A percentile compares a stretch with the other conserved stretches of the same genome.
Conservation (phyloP, 352 stramenopile genomes). For the Elongisporangium undulatum region DNA sequence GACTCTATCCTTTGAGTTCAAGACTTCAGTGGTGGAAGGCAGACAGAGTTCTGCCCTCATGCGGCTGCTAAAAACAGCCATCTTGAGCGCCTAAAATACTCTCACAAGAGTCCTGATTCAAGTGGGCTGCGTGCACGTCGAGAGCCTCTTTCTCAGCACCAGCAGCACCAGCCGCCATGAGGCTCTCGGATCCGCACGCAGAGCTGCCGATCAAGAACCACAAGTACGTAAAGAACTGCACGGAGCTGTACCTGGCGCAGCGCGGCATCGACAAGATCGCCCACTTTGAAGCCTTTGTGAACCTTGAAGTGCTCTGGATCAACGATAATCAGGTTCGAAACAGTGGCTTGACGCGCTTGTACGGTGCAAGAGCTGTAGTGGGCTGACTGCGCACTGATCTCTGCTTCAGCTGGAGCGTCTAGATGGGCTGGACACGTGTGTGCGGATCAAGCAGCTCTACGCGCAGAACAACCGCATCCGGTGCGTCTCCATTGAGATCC, state of each 20-base stretch:
- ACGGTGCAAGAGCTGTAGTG: background rate
- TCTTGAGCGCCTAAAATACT: conserved; percentile 1
- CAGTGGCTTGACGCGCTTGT: background rate
- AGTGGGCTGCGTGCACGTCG: background rate
- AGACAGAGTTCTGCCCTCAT: background rate
- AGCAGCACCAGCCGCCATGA: conserved; percentile 14
- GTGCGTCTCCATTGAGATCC: conserved; percentile 9
- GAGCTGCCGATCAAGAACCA: conserved; percentile 86
- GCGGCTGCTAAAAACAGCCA: conserved; percentile 3
- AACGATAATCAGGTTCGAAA: conserved; percentile 74
- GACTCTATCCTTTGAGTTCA: background rate
- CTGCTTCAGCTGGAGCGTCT: conserved; percentile 43
- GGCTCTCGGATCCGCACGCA: conserved; percentile 58
- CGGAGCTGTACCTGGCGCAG: conserved; percentile 78
- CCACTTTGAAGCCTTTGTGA: conserved; percentile 86
- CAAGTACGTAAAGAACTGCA: conserved; percentile 90
- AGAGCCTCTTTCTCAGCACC: conserved; percentile 4
- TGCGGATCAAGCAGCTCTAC: conserved; percentile 88
- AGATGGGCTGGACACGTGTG: conserved; percentile 70
- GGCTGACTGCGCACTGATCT: background rate
- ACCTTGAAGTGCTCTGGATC: conserved; percentile 88
- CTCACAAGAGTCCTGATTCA: background rate
- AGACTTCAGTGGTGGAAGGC: background rate
- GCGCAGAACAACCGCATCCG: conserved; percentile 83
- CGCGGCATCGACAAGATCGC: conserved; percentile 74